Conservation (phyloP, 2,329 filamentous ascomycete genomes). For the Pseudogymnoascus sp. region DNA sequence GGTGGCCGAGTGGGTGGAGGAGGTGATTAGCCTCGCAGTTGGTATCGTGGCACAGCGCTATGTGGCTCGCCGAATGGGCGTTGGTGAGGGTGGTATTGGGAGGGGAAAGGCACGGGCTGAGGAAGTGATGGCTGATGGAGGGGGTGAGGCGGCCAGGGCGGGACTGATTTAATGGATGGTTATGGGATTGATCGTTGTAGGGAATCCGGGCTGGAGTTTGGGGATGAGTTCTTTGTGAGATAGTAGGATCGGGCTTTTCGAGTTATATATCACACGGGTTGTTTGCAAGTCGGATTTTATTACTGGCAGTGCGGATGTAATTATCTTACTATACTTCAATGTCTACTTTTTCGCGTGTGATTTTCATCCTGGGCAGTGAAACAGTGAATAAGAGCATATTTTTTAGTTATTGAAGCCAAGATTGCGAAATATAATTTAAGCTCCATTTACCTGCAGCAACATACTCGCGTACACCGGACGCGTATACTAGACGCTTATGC, state of each 20-base stretch:
- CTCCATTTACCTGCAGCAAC: no score
- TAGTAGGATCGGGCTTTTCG: not conserved
- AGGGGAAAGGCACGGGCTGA: slow-evolving; percentile 56
- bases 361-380: not conserved
- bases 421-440: no score
- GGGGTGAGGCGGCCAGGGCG: slow-evolving; percentile 53
- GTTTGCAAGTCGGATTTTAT: not conserved
- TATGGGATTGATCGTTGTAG: not conserved
- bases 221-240: slow-evolving; percentile 2
- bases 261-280: slow-evolving; percentile 8
- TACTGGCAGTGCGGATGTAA: not conserved
- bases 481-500: no score
- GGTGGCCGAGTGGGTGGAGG: slow-evolving; percentile 96
- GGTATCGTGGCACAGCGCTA: slow-evolving; percentile 91
- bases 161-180: slow-evolving; percentile 27
- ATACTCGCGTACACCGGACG: no score
- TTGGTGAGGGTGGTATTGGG: slow-evolving; percentile 68
- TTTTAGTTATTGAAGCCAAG: not conserved
- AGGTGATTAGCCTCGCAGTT: slow-evolving; percentile 67
- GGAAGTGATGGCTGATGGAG: slow-evolving; percentile 48
- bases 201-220: not conserved
- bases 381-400: not conserved
- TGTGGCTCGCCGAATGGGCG: slow-evolving; percentile 90
- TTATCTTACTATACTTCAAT: not conserved
- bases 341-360: not conserved